Evolutionary conservation across 1,284 basidiomycete species (phyloP), one percentile per base, ranked within the genome.

Genomic region (Amylostereum chailletii): DNA sequence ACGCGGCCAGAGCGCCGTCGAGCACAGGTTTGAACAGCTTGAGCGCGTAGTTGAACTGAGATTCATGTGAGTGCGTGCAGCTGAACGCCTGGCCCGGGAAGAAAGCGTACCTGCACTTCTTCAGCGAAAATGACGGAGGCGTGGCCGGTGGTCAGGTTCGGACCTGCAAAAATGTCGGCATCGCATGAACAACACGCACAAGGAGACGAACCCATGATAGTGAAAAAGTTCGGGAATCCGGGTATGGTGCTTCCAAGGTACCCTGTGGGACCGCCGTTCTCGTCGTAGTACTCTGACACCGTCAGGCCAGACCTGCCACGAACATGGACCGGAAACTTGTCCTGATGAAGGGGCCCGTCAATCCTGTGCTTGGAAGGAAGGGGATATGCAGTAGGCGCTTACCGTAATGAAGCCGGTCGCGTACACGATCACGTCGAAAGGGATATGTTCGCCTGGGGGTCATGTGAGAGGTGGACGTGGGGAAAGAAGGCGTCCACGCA

Each of bases 141-240:
- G 51, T 74, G 70, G 0, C 75, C 74, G 1, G 75, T 71, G 2
- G 59, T 57, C 0, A 69, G 71, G 53, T 76, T 76, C 0, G 75
- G 74, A 8, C 75, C 75, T 76, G 51, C 40, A 36, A 30, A 5
- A 31, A 6, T 27, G 7, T 40, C 32, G 41, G 30, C 29, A 1
- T 39, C 3, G n/a, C 4, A 19, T 32, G 4, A 30, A 30, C 4
- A 38, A 27, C 19, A 36, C n/a, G 11, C n/a, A 5, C 6, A 19
- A 42, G 7, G 9, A 26, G 1, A 10, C 51, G 4, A 31, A 46
- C 55, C 55, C 42, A 37, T 39, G 3, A 69, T 42, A 55, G 63
- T 59, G 53, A 67, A 67, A 51, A 66, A 64, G 49, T 71, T 71
- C 0, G 69, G 70, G 37, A 70, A 68, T 27, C 60, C 62, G 1